Percentiles rank a stretch among this genome's conserved stretches.
Evolutionary conservation across 257 asterid genomes (phyloP).

Genomic region (Solanum gandarillasii): DNA sequence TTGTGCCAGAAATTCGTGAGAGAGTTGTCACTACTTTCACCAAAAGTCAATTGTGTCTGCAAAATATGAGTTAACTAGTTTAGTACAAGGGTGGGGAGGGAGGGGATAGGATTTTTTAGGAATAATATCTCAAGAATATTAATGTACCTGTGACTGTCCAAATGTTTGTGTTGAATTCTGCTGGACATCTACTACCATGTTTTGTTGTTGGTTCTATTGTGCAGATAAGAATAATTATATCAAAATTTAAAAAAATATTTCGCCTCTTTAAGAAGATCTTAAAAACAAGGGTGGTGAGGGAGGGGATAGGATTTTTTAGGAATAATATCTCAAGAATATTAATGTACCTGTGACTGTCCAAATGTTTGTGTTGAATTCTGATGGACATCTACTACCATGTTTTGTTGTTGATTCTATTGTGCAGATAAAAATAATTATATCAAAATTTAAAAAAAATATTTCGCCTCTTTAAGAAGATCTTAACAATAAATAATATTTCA

Average conservation of each 20-base stretch:
- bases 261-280: too few species aligned
- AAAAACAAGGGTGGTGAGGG: neutral
- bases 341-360: neutral
- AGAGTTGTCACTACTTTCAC: neutral
- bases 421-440: neutral
- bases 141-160: neutral
- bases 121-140: neutral
- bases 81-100: neutral
- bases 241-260: neutral
- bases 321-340: neutral
- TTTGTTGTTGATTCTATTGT: neutral
- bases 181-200: neutral
- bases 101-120: neutral
- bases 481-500: neutral
- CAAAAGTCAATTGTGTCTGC: neutral
- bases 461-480: too few species aligned
- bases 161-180: neutral
- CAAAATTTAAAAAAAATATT: neutral
- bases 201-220: neutral
- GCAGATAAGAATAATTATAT: neutral
- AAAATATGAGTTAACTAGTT: neutral
- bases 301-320: neutral
- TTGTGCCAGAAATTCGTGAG: neutral
- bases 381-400: neutral
- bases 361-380: neutral